Evolutionary conservation across 768 basidiomycete species (phyloP), one percentile per base, ranked within the genome.

Genomic region (Naganishia vaughanmartiniae): DNA sequence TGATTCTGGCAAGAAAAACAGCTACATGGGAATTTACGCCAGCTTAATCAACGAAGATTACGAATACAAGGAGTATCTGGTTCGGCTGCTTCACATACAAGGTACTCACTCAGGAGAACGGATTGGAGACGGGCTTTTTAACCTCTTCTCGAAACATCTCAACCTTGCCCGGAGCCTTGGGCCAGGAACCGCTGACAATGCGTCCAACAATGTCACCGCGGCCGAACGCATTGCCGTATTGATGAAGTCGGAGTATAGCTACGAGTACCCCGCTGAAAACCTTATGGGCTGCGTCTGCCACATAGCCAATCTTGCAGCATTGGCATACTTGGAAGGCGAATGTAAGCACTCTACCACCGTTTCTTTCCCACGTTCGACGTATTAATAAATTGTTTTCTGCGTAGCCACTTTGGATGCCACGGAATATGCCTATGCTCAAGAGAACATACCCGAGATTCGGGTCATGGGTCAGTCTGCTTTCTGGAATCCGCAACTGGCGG

Each of bases 151-250:
- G 15, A 19, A 34, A 19, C 19, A 11, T 19, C 33, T 57, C n/a
- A 57, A 57, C 10, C 31, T 57, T 34, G 56, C 56, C 15, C 31
- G n/a, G 4, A 34, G 36, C 56, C 10, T 33, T 24, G 56, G 56
- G 30, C 56, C 56, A 17, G 30, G 56, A 33, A 57, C 56, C 33
- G 56, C 15, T 6, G 56, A 57, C 28, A 57, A 57, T 24, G 56
- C 56, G 19, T 57, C 56, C 30, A 57, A 36, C 31, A 34, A 57
- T 24, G 14, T 17, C 15, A 24, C 56, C 14, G 56, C 31, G 15
- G 56, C 56, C 6, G 56, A 57, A 19, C 56, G 56, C 12, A 15
- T 57, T 4, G 4, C 4, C 15, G 31, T 19, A 21, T 34, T 57
- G 12, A 12, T 57, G n/a, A 24, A 11, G 24, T 55, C 54, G 24